Percentiles rank a stretch among this genome's conserved stretches.
These are phyloP conservation scores for Yarrowia porcina DNA, from an alignment of 805 yeast species.

Conservation along the genomic window DNA sequence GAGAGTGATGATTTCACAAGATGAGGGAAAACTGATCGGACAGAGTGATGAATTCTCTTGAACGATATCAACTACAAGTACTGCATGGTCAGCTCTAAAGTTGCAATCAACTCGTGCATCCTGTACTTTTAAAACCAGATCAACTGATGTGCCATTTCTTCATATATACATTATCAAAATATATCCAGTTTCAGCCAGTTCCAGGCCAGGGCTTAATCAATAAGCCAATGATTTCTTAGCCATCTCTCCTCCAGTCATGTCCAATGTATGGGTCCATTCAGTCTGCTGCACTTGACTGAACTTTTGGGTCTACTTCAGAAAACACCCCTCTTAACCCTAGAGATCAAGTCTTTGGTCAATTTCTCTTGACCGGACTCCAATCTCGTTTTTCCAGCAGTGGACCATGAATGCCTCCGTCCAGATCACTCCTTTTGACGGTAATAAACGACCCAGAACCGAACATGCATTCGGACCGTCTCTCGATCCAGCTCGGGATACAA, in stretches of 20 bases:
- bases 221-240: background rate
- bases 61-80: too few species aligned
- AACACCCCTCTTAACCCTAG: background rate
- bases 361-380: background rate
- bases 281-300: background rate
- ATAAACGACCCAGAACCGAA: constrained; percentile 12
- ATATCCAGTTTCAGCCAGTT: background rate
- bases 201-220: background rate
- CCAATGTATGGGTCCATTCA: background rate
- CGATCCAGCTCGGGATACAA: constrained; percentile 8
- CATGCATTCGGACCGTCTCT: constrained; percentile 11
- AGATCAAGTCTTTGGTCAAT: background rate
- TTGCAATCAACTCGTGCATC: too few species aligned
- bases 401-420: background rate
- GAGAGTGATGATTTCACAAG: too few species aligned
- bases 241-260: background rate
- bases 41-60: too few species aligned
- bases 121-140: too few species aligned
- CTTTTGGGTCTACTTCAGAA: background rate
- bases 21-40: too few species aligned
- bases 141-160: too few species aligned
- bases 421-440: background rate
- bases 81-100: too few species aligned
- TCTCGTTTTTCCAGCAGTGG: background rate
- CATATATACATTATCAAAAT: constrained; percentile 6